Percentiles rank a stretch among this genome's conserved stretches.
Conservation (phyloP, 2,329 filamentous ascomycete genomes). For the Hymenoscyphus fraxineus region DNA sequence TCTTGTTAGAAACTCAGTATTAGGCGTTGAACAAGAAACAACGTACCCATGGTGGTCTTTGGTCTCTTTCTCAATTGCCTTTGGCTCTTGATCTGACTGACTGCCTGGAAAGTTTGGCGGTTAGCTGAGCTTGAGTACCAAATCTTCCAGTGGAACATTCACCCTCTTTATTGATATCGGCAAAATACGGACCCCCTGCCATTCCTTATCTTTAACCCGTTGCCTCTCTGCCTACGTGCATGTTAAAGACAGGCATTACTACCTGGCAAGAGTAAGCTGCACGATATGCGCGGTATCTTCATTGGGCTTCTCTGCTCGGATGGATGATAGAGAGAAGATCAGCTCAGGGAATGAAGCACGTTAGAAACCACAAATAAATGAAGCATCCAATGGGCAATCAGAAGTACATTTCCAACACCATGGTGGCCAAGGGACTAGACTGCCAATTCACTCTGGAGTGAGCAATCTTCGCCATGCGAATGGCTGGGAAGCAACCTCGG, state of each 20-base stretch:
- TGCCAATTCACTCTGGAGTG: neutral
- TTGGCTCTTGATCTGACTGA: neutral
- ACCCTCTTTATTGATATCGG: neutral
- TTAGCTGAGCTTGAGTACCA: neutral
- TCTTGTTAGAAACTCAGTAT: neutral
- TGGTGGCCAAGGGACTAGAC: neutral
- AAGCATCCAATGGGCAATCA: neutral
- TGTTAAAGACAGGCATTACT: neutral
- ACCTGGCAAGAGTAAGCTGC: neutral
- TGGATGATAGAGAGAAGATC: neutral
- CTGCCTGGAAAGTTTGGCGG: neutral
- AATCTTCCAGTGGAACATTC: neutral
- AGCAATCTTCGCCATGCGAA: neutral
- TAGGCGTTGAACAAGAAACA: neutral
- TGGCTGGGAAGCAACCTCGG: slow-evolving; percentile 1
- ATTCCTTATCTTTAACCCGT: slow-evolving; percentile 1
- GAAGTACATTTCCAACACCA: neutral
- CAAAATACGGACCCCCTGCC: neutral
- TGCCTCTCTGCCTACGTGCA: neutral
- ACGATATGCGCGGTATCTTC: neutral
- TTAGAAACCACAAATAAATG: neutral
- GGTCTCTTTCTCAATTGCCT: neutral
- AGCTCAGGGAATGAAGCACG: neutral
- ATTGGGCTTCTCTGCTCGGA: neutral
- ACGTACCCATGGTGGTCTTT: neutral